phyloP scores from a whole-genome alignment of 2,329 filamentous ascomycete genomes.

The Aspergillus costaricaensis region DNA sequence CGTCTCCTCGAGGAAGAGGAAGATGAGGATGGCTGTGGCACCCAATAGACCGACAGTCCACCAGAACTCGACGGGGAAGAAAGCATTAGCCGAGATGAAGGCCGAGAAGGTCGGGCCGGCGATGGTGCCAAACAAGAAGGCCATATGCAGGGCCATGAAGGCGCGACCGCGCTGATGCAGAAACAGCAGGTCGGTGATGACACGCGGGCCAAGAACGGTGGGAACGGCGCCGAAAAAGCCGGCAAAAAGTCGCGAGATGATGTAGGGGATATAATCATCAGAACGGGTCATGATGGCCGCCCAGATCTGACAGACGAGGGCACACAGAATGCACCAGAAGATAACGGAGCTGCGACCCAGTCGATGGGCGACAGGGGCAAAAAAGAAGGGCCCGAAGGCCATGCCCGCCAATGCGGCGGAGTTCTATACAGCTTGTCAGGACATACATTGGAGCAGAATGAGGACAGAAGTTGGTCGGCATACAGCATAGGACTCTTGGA shows the following conservation, averaged over 20 bases:
- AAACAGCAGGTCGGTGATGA: slow-evolving; percentile 49
- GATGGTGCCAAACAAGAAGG: slow-evolving; percentile 41
- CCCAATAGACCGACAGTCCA: slow-evolving; percentile 45
- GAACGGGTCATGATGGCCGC: slow-evolving; percentile 39
- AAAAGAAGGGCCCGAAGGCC: slow-evolving; percentile 42
- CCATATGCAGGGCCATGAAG: slow-evolving; percentile 41
- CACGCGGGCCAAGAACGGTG: slow-evolving; percentile 42
- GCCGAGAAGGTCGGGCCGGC: slow-evolving; percentile 44
- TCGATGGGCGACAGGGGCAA: slow-evolving; percentile 39
- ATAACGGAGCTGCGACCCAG: slow-evolving; percentile 43
- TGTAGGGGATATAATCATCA: slow-evolving; percentile 39
- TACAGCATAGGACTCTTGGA: slow-evolving; percentile 4
- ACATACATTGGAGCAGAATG: slow-evolving; percentile 28
- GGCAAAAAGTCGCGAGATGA: slow-evolving; percentile 42
- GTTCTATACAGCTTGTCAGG: slow-evolving; percentile 29
- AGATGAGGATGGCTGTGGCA: slow-evolving; percentile 36
- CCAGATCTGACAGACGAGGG: slow-evolving; percentile 42
- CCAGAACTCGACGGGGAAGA: slow-evolving; percentile 47
- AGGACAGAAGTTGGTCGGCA: neutral
- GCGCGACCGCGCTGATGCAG: slow-evolving; percentile 46
- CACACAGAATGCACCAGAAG: slow-evolving; percentile 43
- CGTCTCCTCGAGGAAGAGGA: slow-evolving; percentile 46
- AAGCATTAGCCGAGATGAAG: slow-evolving; percentile 39
- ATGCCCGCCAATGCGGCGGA: slow-evolving; percentile 43
- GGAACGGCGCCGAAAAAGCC: slow-evolving; percentile 46